Conservation (phyloP, 2,329 filamentous ascomycete species). For the Lasiodiplodia gonubiensis region DNA sequence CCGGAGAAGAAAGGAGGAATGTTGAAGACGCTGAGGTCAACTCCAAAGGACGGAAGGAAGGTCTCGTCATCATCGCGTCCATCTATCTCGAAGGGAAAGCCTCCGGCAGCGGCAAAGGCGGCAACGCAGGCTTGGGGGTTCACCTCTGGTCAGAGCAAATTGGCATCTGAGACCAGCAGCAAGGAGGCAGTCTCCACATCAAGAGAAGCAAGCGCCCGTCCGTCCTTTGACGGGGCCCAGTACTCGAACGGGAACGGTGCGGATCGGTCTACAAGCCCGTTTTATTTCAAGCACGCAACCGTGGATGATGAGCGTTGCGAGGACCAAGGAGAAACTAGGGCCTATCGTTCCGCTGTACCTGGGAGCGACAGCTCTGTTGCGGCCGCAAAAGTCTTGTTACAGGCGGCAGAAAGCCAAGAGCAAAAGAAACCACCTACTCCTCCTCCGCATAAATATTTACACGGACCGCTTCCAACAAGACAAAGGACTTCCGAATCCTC, state of each 20-base stretch:
- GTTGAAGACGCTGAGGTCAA: slow-evolving; percentile 60
- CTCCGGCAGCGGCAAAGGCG: slow-evolving; percentile 65
- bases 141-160: slow-evolving; percentile 34
- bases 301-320: not conserved
- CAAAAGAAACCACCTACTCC: slow-evolving; percentile 27
- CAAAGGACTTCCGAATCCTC: slow-evolving; percentile 5
- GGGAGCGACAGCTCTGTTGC: slow-evolving; percentile 7
- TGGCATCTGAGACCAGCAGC: slow-evolving; percentile 29
- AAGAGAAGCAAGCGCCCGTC: not conserved
- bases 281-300: slow-evolving; percentile 25
- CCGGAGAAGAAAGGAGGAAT: slow-evolving; percentile 66
- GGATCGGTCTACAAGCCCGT: slow-evolving; percentile 22
- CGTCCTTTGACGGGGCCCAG: slow-evolving; percentile 1
- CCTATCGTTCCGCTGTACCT: not conserved
- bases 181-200: slow-evolving; percentile 17
- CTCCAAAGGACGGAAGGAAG: slow-evolving; percentile 51
- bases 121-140: slow-evolving; percentile 66
- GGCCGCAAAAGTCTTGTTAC: slow-evolving; percentile 7
- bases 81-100: slow-evolving; percentile 51
- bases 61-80: slow-evolving; percentile 54
- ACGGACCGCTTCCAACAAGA: slow-evolving; percentile 17
- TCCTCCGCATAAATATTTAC: slow-evolving; percentile 22
- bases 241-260: slow-evolving; percentile 5
- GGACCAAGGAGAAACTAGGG: not conserved
- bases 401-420: slow-evolving; percentile 2